Percentiles rank a stretch among this genome's conserved stretches.
Evolutionary conservation across 352 stramenopile species (phyloP).

Genomic region (Globisporangium middletonii): DNA sequence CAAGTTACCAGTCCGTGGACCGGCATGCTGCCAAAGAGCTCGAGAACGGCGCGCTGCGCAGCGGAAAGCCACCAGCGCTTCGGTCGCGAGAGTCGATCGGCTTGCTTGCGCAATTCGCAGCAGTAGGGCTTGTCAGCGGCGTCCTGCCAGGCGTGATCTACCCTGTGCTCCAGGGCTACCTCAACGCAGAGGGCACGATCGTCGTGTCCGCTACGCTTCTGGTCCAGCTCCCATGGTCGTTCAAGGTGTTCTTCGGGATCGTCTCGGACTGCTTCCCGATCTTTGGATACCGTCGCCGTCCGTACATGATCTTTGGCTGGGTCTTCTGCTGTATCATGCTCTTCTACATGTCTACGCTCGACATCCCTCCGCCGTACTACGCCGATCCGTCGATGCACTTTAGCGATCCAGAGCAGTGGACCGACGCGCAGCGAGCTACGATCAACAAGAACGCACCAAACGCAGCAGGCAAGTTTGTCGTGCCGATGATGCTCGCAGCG

Average conservation of each 20-base stretch:
- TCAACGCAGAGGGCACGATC: slow-evolving; percentile 51
- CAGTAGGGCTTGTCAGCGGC: slow-evolving; percentile 43
- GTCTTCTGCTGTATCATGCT: slow-evolving; percentile 39
- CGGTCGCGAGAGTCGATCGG: slow-evolving; percentile 26
- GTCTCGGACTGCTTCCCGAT: slow-evolving; percentile 63
- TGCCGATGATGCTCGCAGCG: slow-evolving; percentile 64
- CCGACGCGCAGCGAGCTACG: slow-evolving; percentile 10
- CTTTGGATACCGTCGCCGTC: slow-evolving; percentile 38
- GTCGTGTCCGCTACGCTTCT: slow-evolving; percentile 40
- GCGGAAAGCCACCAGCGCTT: slow-evolving; percentile 22
- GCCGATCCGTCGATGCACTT: slow-evolving; percentile 25
- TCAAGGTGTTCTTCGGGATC: slow-evolving; percentile 54
- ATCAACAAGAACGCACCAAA: slow-evolving; percentile 36
- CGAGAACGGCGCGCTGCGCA: slow-evolving; percentile 26
- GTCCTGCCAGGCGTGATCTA: slow-evolving; percentile 45
- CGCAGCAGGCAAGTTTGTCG: slow-evolving; percentile 39
- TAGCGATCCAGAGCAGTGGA: slow-evolving; percentile 8
- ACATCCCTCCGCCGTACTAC: slow-evolving; percentile 43
- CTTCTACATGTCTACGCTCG: slow-evolving; percentile 34
- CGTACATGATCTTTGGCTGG: slow-evolving; percentile 62
- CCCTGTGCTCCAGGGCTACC: slow-evolving; percentile 47
- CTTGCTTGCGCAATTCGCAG: slow-evolving; percentile 45
- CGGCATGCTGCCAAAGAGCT: slow-evolving; percentile 4
- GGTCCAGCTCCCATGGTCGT: slow-evolving; percentile 49
- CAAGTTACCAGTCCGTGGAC: too few species aligned